phyloP scores from a whole-genome alignment of 192 early-diverging fungal species.

The Chytriomyces hyalinus region DNA sequence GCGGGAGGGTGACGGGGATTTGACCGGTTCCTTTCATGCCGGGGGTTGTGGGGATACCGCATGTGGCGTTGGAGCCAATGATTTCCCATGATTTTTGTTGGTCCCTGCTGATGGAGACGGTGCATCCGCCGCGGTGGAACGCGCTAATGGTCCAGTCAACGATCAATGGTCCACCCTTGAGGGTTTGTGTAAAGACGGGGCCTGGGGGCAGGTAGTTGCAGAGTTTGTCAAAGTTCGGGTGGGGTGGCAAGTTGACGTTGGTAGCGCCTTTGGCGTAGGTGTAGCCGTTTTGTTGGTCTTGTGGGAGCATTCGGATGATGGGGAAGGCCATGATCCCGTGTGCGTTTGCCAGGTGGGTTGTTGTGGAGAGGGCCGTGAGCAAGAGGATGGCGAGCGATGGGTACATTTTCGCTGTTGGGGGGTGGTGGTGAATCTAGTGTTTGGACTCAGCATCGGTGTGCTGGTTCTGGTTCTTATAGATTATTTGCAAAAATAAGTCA shows the following conservation, averaged over 20 bases:
- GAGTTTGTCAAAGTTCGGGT: background rate
- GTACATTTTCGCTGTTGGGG: no score
- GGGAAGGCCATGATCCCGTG: constrained; percentile 19
- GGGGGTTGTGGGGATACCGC: background rate
- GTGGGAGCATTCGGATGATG: constrained; percentile 2
- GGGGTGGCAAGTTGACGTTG: constrained; percentile 10
- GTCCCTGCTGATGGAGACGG: background rate
- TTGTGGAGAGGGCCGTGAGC: no score
- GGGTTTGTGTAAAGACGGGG: constrained; percentile 1
- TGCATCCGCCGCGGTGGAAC: constrained; percentile 19
- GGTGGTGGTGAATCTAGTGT: no score
- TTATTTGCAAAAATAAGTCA: no score
- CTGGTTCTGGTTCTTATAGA: no score
- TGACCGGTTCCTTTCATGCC: constrained; percentile 2
- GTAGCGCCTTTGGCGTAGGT: constrained; percentile 14
- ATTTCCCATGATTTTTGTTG: constrained; percentile 6
- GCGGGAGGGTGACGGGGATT: constrained; percentile 15
- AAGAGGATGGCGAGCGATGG: no score
- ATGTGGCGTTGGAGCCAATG: background rate
- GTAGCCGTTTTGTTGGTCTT: constrained; percentile 27
- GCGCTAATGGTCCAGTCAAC: constrained; percentile 13
- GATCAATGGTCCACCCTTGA: background rate
- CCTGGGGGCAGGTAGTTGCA: constrained; percentile 13
- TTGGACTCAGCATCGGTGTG: no score
- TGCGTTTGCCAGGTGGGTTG: background rate